Percentiles rank a stretch among this genome's conserved stretches.
Evolutionary conservation across 345 rosid species (phyloP).

Genomic region (Melaleuca alternifolia): DNA sequence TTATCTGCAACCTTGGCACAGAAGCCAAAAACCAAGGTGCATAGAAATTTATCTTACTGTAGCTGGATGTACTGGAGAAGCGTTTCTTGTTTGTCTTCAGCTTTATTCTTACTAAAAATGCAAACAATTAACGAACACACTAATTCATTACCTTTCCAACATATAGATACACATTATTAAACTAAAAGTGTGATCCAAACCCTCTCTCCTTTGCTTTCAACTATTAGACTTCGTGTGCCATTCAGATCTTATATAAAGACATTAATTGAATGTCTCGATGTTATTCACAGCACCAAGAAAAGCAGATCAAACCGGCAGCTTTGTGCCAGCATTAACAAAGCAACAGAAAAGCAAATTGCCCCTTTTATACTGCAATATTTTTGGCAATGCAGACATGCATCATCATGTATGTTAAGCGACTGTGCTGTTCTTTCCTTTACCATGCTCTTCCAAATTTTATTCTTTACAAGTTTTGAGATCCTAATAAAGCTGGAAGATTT

Average conservation of each 20-base stretch:
- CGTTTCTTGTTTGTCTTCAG: neutral
- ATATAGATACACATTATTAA: neutral
- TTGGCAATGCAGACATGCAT: neutral
- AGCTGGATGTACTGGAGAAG: neutral
- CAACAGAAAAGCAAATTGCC: neutral
- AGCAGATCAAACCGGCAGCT: neutral
- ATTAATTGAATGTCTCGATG: neutral
- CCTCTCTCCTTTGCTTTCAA: neutral
- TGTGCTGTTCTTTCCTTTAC: neutral
- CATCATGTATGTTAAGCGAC: neutral
- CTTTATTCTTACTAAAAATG: neutral
- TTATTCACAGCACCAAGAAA: neutral
- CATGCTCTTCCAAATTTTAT: neutral
- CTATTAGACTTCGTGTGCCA: neutral
- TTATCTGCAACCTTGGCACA: slow-evolving; percentile 64
- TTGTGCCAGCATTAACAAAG: neutral
- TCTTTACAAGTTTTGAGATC: neutral
- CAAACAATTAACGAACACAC: neutral
- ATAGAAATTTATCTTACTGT: neutral
- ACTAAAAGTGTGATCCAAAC: neutral
- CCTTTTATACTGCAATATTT: too few species aligned
- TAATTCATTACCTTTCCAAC: neutral
- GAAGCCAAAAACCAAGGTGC: neutral
- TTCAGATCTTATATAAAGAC: neutral
- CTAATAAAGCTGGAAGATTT: neutral